Base-by-base conservation (phyloP, 2,329 filamentous ascomycete species). In the Zarea fungicola region DNA sequence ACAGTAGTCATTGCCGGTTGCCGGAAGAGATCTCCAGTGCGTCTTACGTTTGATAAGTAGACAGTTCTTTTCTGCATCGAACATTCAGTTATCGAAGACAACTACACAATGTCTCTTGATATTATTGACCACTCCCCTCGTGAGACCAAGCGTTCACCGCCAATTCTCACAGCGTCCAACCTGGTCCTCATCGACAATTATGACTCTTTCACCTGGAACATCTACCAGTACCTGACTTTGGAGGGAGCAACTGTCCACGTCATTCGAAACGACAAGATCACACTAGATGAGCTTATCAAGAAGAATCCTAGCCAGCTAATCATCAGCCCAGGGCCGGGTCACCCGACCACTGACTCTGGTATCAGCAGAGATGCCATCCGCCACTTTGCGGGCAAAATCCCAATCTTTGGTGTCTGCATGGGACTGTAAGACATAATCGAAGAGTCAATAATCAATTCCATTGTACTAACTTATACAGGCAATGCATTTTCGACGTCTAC, bases 151-250 rank as follows among this genome's bases (percentile, higher is more conserved):
- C 84, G 86, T 45, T 84, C 84, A 25, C 74, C 83, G 45, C 83
- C 84, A 29, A 75, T 96, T 46, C 67, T 85, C 21, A 90, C 84
- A 43, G 93, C 93, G 22, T 87, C 86, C 50, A 97, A 97, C 68
- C 78, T 99, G 51, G 80, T 99, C 54, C 78, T 99, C 55, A 96
- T 99, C 61, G 93, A 99, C 76, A 99, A 99, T 71, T 99, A 97
- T 69, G 93, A 99, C 69, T 97, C 93, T 4, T 99, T 99, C 68
- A 96, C 92, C 51, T 99, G 91, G 89, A 99, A 99, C 64, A 89
- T 99, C 51, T 99, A 97, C 68, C 95, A 99, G 68, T 99, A 99
- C 62, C 82, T 99, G 1, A 86, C 92, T 6, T 83, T 99, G n/a
- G 93, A 97, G 66, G 93, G 93, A 26, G 93, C 95, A 23, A 87